Base-by-base conservation (phyloP, 441 rosid species). In the Mallotus repandus region DNA sequence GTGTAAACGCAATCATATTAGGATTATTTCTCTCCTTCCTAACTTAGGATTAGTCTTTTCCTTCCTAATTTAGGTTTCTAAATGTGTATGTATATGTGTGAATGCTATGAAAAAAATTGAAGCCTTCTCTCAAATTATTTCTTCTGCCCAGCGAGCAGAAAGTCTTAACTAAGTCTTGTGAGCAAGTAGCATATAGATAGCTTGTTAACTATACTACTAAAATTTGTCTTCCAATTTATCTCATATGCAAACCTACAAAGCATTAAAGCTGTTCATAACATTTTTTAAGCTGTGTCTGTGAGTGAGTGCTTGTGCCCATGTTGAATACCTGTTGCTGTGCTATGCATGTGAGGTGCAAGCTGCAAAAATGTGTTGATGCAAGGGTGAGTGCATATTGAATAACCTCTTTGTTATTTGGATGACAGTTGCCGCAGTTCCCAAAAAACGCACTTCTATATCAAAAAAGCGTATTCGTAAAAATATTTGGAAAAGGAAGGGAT, bases 401-500 rank as follows among this genome's bases (percentile, higher is more conserved):
- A 65, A 61, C 57, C 25, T 53, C 41, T 46, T 77, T 14, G 66
- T 68, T 67, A 32, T 68, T 62, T 66, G 71, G 65, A 75, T 74
- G 56, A 38, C 72, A 74, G 71, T 74, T 66, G 38, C 16, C 0
- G 66, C 61, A 35, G 72, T 74, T 64, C 70, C 73, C 67, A 75
- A 75, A 74, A 68, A 68, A n/a, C 69, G 63, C 41, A 68, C 69
- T 53, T 74, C 77, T 67, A 58, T n/a, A 58, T 58, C 72, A 7
- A 74, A 74, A 62, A 71, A 60, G 74, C 74, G 67, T 48, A 71
- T 71, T 52, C 62, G 62, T 10, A 72, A 53, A 72, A 72, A 72
- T 32, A 53, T 72, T 62, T 72, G 75, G 63, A 72, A 72, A 63
- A 63, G 63, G 41, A 72, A 75, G 63, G 73, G 68, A 68, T 68